Base-by-base conservation (phyloP, 352 stramenopile species). In the Pythium oligandrum region DNA sequence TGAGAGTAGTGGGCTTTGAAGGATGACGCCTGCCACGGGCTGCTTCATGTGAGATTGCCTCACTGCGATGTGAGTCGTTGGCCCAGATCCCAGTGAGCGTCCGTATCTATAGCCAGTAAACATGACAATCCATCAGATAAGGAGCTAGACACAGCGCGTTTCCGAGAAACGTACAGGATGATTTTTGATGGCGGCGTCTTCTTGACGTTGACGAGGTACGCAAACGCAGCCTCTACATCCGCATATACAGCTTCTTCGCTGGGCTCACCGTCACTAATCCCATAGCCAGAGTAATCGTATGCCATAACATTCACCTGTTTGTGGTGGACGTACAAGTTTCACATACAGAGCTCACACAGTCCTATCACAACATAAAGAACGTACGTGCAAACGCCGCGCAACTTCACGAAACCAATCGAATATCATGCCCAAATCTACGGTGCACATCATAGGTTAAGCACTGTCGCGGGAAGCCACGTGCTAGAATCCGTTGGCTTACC, bases 281-380 rank as follows among this genome's bases (percentile, higher is more conserved):
- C 97, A 51, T 99, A 99, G 0, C 97, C 97, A 11, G 95, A 97
- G 71, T 99, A 99, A 74, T 99, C 82, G 58, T 96, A 97, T 43
- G 83, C 85, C 68, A 96, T 83, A 36, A 97, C 73, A 49, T 97
- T 95, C 31, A 86, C 73, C 73, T 90, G 53, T 31, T 55, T 4
- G 34, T n/a, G 36, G 17, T 26, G 17, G 17, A 26, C 17, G 17
- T 26, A 26, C 0, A 26, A 26, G 17, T 26, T 26, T 26, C 17
- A 26, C 17, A 26, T 26, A 26, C 17, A 26, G 17, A 26, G 17
- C 17, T 26, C 17, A 26, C 17, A 26, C 17, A 26, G 17, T 26
- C 17, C 17, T 26, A 26, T 26, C 17, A 26, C 0, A 26, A 26
- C 17, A 26, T 26, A 26, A 26, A 26, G 17, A 26, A 46, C 62